A percentile compares a stretch with the other conserved stretches of the same genome.
Conservation (phyloP, 1,139 yeast genomes). For the Cylindricascospora bacillispora region DNA sequence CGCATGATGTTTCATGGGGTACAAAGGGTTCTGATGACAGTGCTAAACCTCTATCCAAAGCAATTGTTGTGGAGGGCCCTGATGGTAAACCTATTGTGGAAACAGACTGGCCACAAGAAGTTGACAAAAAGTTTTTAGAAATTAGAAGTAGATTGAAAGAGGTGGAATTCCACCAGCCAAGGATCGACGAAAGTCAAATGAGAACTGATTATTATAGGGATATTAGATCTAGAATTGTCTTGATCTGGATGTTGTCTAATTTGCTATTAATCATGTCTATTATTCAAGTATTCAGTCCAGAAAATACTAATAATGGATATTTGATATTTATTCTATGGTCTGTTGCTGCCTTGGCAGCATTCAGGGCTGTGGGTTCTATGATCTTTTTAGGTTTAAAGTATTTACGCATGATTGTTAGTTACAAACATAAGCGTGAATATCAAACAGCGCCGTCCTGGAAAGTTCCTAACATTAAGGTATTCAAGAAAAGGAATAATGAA, state of each 20-base stretch:
- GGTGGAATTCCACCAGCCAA: conserved; percentile 31
- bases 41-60: conserved; percentile 51
- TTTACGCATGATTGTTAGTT: conserved; percentile 28
- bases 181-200: conserved; percentile 29
- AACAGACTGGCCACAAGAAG: conserved; percentile 82
- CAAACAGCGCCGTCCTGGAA: conserved; percentile 12
- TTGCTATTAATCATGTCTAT: conserved; percentile 72
- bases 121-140: conserved; percentile 43
- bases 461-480: conserved; percentile 9
- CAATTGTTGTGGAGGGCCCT: conserved; percentile 41
- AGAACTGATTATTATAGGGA: conserved; percentile 90
- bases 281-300: conserved; percentile 64
- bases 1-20: conserved; percentile 97
- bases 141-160: conserved; percentile 72
- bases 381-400: conserved; percentile 44
- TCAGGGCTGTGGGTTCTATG: conserved; percentile 69
- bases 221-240: conserved; percentile 87
- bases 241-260: conserved; percentile 78
- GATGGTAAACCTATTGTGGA: conserved; percentile 53
- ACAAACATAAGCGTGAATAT: conserved; percentile 27
- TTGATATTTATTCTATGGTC: conserved; percentile 80
- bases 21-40: conserved; percentile 84
- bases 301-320: conserved; percentile 57
- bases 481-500: conserved; percentile 5
- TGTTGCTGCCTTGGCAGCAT: conserved; percentile 67